phyloP scores from a whole-genome alignment of 2,329 filamentous ascomycete species.

The Lecanicillium sp. region DNA sequence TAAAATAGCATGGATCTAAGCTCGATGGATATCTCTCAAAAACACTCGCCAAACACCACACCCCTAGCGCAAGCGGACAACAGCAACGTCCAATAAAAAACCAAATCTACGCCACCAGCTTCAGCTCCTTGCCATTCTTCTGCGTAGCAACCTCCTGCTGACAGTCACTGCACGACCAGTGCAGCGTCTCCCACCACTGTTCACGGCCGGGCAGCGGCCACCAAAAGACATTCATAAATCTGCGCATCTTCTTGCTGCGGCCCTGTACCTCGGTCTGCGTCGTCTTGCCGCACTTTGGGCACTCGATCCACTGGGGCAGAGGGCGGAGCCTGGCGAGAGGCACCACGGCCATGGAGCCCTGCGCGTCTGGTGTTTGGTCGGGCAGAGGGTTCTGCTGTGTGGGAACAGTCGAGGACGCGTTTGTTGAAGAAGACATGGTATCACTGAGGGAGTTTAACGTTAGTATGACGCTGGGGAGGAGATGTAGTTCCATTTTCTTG shows the following conservation, averaged over 20 bases:
- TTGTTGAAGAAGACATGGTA: too few relatives aligned
- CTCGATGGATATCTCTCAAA: too few relatives aligned
- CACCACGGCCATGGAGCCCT: background rate
- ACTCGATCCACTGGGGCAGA: slow-evolving; percentile 16
- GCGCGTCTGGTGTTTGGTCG: too few relatives aligned
- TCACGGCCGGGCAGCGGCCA: slow-evolving; percentile 18
- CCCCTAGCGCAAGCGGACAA: too few relatives aligned
- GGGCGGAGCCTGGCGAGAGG: slow-evolving; percentile 3
- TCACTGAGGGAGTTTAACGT: too few relatives aligned
- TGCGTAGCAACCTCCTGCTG: slow-evolving; percentile 14
- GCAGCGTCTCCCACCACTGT: slow-evolving; percentile 11
- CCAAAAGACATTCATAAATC: slow-evolving; percentile 19
- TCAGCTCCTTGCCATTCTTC: slow-evolving; percentile 7
- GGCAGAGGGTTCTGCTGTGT: too few relatives aligned
- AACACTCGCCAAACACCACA: too few relatives aligned
- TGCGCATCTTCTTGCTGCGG: slow-evolving; percentile 15
- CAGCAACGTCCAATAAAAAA: too few relatives aligned
- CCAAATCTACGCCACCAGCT: background rate
- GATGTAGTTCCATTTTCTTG: too few relatives aligned
- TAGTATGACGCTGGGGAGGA: too few relatives aligned
- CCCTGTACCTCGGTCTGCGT: slow-evolving; percentile 12
- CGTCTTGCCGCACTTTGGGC: slow-evolving; percentile 16
- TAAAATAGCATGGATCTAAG: background rate
- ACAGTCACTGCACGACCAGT: slow-evolving; percentile 17
- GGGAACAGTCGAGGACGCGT: too few relatives aligned